Evolutionary conservation across 1,284 basidiomycete species (phyloP).

Genomic region (Rhodotorula sp.): DNA sequence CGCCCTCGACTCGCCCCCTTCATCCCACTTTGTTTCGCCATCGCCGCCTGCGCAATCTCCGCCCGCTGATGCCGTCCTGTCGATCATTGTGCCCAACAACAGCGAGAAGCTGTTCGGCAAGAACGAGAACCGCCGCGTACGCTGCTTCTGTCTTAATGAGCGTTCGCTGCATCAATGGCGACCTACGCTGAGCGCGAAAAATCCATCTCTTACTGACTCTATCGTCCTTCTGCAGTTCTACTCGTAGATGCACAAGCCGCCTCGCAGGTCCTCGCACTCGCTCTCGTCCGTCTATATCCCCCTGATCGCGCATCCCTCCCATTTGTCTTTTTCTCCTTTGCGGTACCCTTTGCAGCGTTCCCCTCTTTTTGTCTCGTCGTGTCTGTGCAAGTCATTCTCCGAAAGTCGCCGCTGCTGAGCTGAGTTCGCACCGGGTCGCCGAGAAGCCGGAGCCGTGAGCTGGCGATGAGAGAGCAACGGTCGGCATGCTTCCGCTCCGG

Average conservation of each 20-base stretch:
- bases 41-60: too few species aligned
- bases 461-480: too few species aligned
- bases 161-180: too few species aligned
- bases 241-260: conserved; percentile 5
- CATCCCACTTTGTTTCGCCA: too few species aligned
- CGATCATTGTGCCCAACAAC: too few species aligned
- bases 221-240: conserved; percentile 19
- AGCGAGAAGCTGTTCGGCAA: conserved; percentile 76
- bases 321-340: background rate
- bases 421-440: too few species aligned
- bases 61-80: too few species aligned
- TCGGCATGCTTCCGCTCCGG: background rate
- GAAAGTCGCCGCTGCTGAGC: too few species aligned
- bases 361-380: background rate
- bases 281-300: background rate
- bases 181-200: background rate
- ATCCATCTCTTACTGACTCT: background rate
- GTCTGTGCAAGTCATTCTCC: conserved; percentile 1
- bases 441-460: too few species aligned
- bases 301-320: background rate
- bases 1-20: too few species aligned
- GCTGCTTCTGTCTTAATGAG: background rate
- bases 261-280: background rate
- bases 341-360: background rate
- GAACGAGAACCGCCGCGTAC: conserved; percentile 41